Base-by-base conservation (phyloP, 805 yeast species). In the Blastobotrys terrestris region DNA sequence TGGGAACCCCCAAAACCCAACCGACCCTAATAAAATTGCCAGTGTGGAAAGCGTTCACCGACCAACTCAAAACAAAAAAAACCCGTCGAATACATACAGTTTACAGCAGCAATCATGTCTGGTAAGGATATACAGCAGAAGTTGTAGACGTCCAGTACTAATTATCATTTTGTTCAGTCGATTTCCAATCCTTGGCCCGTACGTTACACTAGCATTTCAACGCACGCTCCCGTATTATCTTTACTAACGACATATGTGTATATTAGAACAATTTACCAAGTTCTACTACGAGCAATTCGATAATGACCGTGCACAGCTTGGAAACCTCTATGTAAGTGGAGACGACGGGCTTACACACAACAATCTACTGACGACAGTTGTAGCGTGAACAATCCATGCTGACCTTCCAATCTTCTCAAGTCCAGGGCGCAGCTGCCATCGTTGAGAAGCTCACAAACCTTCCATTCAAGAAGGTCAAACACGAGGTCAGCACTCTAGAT, bases 201-300 rank as follows among this genome's bases (percentile, higher is more conserved):
- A 58, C 21, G 61, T 57, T 35, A n/a, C n/a, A n/a, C n/a, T n/a
- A n/a, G n/a, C n/a, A n/a, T n/a, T n/a, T n/a, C n/a, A n/a, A n/a
- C n/a, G n/a, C n/a, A n/a, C n/a, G n/a, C n/a, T n/a, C n/a, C n/a
- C n/a, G n/a, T 13, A 44, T 18, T 35, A 43, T 18, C 22, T 11
- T 26, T 48, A 43, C 53, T 45, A 41, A 39, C 47, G 21, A 26
- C 16, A n/a, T n/a, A n/a, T n/a, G n/a, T 19, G 31, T 39, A 15
- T 31, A 19, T 64, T 69, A 48, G 78, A 85, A 71, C 96, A 92
- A 73, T 92, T 92, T 75, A 88, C 96, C 67, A 85, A 80, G 72
- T 92, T 90, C 68, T 92, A 94, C 81, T 94, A 92, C 81, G 86
- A 87, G 70, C 96, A 88, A 72, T 92, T 92, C 67, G 97, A 91